Conservation (phyloP, 2,329 filamentous ascomycete species). For the Aspergillus sp. region DNA sequence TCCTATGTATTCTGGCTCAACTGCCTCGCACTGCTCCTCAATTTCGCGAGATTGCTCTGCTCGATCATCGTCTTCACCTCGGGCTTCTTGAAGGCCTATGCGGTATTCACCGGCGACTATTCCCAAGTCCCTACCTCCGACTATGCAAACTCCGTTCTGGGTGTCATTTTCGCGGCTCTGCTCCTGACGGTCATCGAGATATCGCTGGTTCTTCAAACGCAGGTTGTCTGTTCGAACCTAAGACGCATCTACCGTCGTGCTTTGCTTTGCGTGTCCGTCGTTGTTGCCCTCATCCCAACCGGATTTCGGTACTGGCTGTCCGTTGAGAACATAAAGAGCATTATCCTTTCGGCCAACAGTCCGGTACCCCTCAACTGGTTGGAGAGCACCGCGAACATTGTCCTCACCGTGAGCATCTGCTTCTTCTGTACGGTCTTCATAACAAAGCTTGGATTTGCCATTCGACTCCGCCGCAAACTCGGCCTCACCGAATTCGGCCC, state of each 20-base stretch:
- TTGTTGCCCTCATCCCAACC: conserved; percentile 53
- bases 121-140: conserved; percentile 47
- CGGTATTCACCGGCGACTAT: conserved; percentile 57
- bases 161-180: conserved; percentile 52
- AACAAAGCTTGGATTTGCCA: conserved; percentile 59
- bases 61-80: conserved; percentile 58
- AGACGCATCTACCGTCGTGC: conserved; percentile 41
- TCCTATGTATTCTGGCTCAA: conserved; percentile 69
- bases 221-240: conserved; percentile 60
- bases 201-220: conserved; percentile 63
- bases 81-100: conserved; percentile 62
- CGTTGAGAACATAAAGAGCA: conserved; percentile 48
- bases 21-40: conserved; percentile 58
- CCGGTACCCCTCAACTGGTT: conserved; percentile 41
- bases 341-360: conserved; percentile 38
- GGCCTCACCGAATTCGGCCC: conserved; percentile 62
- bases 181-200: conserved; percentile 56
- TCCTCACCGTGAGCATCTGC: conserved; percentile 58
- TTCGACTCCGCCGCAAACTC: conserved; percentile 55
- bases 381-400: conserved; percentile 49
- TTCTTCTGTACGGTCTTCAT: conserved; percentile 64
- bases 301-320: conserved; percentile 55
- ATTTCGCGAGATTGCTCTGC: conserved; percentile 54
- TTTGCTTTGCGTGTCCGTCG: conserved; percentile 49
- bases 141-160: conserved; percentile 49